phyloP scores from a whole-genome alignment of 2,329 filamentous ascomycete species.

The Fusarium mexicanum region DNA sequence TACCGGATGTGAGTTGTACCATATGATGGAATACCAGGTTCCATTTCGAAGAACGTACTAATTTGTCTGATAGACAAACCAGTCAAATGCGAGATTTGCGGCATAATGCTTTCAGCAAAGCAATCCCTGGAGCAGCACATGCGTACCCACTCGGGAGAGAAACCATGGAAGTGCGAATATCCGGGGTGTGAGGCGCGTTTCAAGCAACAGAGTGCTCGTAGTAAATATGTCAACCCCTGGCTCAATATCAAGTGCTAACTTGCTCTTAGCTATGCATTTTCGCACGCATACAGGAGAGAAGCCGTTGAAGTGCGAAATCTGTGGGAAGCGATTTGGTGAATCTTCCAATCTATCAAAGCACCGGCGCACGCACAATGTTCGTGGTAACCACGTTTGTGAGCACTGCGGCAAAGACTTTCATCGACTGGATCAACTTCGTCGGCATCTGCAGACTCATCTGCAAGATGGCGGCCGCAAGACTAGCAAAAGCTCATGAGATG shows the following conservation, averaged over 20 bases:
- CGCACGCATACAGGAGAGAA: slow-evolving; percentile 73
- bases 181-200: slow-evolving; percentile 66
- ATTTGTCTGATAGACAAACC: slow-evolving; percentile 61
- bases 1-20: slow-evolving; percentile 64
- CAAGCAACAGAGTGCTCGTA: slow-evolving; percentile 73
- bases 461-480: slow-evolving; percentile 26
- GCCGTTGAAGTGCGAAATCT: slow-evolving; percentile 67
- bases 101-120: slow-evolving; percentile 69
- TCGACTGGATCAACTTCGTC: slow-evolving; percentile 68
- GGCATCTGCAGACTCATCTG: slow-evolving; percentile 57
- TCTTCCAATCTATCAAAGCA: slow-evolving; percentile 75
- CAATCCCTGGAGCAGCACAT: slow-evolving; percentile 75
- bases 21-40: background rate
- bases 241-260: slow-evolving; percentile 26
- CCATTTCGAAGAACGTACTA: slow-evolving; percentile 5
- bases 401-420: slow-evolving; percentile 68
- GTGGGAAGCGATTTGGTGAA: slow-evolving; percentile 69
- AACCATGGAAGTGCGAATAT: slow-evolving; percentile 66
- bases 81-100: slow-evolving; percentile 65
- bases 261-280: slow-evolving; percentile 68
- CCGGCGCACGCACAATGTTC: slow-evolving; percentile 67
- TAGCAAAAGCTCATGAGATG: slow-evolving; percentile 25
- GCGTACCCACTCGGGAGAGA: slow-evolving; percentile 72
- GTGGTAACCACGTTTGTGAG: slow-evolving; percentile 61
- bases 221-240: slow-evolving; percentile 53